Percentiles rank a stretch among this genome's conserved stretches.
phyloP scores from a whole-genome alignment of 2,329 filamentous ascomycete genomes.

The Paecilomyces variotii region DNA sequence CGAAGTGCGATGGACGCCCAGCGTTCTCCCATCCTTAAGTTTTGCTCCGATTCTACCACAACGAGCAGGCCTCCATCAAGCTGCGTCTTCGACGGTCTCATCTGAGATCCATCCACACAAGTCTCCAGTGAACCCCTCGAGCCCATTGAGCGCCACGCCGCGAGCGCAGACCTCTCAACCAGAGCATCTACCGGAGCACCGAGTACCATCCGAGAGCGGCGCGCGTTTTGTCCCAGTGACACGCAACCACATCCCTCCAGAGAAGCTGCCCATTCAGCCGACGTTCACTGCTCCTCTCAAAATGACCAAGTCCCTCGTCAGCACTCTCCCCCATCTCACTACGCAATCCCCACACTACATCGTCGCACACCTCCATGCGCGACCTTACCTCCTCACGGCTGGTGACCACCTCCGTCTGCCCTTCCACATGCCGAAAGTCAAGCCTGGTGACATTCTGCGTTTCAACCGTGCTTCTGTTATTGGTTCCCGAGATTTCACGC shows the following conservation, averaged over 20 bases:
- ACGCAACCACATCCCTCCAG: slow-evolving; percentile 18
- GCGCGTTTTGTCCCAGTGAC: slow-evolving; percentile 8
- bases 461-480: slow-evolving; percentile 77
- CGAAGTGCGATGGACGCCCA: slow-evolving; percentile 15
- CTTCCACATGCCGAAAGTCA: slow-evolving; percentile 67
- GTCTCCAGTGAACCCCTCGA: slow-evolving; percentile 16
- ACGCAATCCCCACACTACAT: slow-evolving; percentile 41
- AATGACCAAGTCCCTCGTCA: slow-evolving; percentile 33
- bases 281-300: slow-evolving; percentile 30
- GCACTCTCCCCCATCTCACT: slow-evolving; percentile 36
- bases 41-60: slow-evolving; percentile 18
- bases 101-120: slow-evolving; percentile 21
- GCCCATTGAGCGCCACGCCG: slow-evolving; percentile 16
- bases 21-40: slow-evolving; percentile 4
- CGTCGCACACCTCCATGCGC: slow-evolving; percentile 39
- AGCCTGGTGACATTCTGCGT: slow-evolving; percentile 76
- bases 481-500: slow-evolving; percentile 82
- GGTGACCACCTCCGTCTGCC: slow-evolving; percentile 71
- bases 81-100: slow-evolving; percentile 14
- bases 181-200: slow-evolving; percentile 1
- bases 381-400: slow-evolving; percentile 45
- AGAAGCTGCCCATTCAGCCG: slow-evolving; percentile 31
- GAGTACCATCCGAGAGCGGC: slow-evolving; percentile 6
- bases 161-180: slow-evolving; percentile 18
- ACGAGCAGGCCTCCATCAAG: slow-evolving; percentile 37